These are phyloP conservation scores for Aureobasidium pullulans DNA, from an alignment of 2,329 filamentous ascomycete species.

Conservation along the genomic window DNA sequence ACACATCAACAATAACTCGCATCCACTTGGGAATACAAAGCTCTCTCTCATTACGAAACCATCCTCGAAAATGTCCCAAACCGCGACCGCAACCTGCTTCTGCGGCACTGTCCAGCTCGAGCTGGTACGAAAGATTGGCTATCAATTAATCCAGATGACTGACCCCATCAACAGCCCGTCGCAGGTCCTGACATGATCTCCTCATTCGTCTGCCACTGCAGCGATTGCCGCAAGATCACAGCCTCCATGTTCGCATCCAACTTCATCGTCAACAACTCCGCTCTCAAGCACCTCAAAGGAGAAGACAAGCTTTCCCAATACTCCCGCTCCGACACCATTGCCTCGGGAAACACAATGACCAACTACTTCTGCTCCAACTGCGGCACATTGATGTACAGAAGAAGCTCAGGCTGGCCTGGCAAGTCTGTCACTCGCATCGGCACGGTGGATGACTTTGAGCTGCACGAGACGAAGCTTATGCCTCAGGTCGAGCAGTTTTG, in stretches of 20 bases:
- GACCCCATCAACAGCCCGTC: not conserved
- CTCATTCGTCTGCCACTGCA: conserved; percentile 54
- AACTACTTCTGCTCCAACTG: conserved; percentile 56
- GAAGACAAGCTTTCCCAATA: conserved; percentile 43
- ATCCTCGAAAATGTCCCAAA: not conserved
- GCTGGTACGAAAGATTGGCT: conserved; percentile 36
- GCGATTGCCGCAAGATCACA: conserved; percentile 54
- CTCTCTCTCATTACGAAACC: no score
- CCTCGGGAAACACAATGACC: conserved; percentile 46
- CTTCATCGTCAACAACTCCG: conserved; percentile 42
- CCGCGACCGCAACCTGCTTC: conserved; percentile 51
- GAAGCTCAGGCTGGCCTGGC: conserved; percentile 38
- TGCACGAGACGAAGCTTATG: conserved; percentile 51
- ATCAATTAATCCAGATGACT: not conserved
- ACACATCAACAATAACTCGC: no score
- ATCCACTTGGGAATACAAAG: no score
- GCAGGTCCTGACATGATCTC: conserved; percentile 39
- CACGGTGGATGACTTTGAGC: conserved; percentile 53
- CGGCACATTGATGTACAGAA: conserved; percentile 54
- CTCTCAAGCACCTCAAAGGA: conserved; percentile 46
- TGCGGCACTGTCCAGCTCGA: conserved; percentile 50
- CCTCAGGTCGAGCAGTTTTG: conserved; percentile 48
- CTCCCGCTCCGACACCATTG: conserved; percentile 40
- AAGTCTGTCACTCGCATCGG: conserved; percentile 48
- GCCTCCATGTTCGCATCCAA: conserved; percentile 56